Percentiles rank a stretch among this genome's conserved stretches.
Conservation (phyloP, 345 rosid genomes). For the Ailanthus altissimus region DNA sequence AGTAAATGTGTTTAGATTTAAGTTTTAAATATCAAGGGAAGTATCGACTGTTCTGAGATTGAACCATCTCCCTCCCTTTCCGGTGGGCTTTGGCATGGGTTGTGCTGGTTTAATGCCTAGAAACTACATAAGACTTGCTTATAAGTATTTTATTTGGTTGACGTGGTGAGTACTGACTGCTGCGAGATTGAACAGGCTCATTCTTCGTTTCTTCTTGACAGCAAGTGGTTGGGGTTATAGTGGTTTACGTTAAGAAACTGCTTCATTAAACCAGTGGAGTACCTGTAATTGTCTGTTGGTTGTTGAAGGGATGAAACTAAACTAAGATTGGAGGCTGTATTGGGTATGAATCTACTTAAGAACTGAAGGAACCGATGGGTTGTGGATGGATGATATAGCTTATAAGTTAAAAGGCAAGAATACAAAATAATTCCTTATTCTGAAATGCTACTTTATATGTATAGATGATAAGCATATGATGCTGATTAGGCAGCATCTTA, state of each 20-base stretch:
- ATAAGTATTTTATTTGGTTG: not conserved
- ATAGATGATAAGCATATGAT: not conserved
- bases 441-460: not conserved
- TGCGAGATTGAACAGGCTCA: not conserved
- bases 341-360: not conserved
- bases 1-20: not conserved
- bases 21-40: not conserved
- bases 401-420: conserved; percentile 5
- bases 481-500: no score
- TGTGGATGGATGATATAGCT: not conserved
- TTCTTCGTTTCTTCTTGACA: not conserved
- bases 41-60: not conserved
- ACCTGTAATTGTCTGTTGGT: not conserved
- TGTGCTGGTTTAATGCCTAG: not conserved
- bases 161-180: not conserved
- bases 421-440: not conserved
- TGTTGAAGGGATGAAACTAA: not conserved
- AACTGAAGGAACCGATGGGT: not conserved
- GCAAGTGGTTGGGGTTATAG: not conserved
- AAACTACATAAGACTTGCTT: not conserved
- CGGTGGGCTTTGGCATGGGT: not conserved
- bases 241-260: not conserved
- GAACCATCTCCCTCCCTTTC: not conserved
- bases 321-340: not conserved
- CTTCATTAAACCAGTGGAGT: not conserved